Conservation (phyloP, 192 early-diverging fungal species). For the Lobosporangium transversale region DNA sequence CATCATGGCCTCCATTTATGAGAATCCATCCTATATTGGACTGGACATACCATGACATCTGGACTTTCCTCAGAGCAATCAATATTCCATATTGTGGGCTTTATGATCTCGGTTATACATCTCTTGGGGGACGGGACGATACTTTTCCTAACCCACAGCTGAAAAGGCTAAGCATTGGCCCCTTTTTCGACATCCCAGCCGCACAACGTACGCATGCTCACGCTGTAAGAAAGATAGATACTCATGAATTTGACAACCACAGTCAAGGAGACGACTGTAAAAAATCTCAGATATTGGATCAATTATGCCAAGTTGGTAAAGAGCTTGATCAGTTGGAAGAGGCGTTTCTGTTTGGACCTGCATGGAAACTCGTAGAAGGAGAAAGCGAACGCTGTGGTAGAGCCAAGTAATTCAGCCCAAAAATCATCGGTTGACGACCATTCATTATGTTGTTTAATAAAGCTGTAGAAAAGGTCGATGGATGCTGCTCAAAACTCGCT, state of each 20-base stretch:
- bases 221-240: no score
- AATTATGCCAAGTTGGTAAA: slow-evolving; percentile 53
- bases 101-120: slow-evolving; percentile 94
- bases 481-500: no score
- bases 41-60: slow-evolving; percentile 88
- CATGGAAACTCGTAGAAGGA: slow-evolving; percentile 69
- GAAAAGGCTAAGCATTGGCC: slow-evolving; percentile 32
- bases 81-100: slow-evolving; percentile 86
- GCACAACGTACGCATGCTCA: slow-evolving; percentile 34
- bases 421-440: no score
- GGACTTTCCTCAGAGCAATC: slow-evolving; percentile 75
- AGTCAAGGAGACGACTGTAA: slow-evolving; percentile 36
- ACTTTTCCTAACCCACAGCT: slow-evolving; percentile 89
- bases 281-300: slow-evolving; percentile 18
- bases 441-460: no score
- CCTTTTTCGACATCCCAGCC: slow-evolving; percentile 43
- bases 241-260: no score
- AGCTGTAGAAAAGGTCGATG: no score
- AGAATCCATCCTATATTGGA: slow-evolving; percentile 93
- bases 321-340: slow-evolving; percentile 42
- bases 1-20: slow-evolving; percentile 92
- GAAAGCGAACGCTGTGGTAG: slow-evolving; percentile 74
- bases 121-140: slow-evolving; percentile 84
- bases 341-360: slow-evolving; percentile 68
- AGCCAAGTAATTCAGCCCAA: slow-evolving; percentile 16